Evolutionary conservation across 2,329 filamentous ascomycete genomes (phyloP).

Genomic region (Lecanicillium sp.): DNA sequence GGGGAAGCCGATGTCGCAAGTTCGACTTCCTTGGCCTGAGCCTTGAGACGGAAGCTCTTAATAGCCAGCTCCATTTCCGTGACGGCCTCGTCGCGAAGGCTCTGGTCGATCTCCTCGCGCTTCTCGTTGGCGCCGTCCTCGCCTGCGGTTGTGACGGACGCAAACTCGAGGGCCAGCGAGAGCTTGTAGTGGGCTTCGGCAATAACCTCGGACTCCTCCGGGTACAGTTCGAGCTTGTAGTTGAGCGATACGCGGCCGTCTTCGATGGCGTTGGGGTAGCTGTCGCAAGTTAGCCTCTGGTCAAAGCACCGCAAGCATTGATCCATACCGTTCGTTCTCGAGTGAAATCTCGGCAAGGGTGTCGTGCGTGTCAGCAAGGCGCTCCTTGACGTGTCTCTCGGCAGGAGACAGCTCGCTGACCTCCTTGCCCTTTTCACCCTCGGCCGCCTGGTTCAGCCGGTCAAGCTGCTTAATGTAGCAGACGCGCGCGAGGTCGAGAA

Average conservation of each 20-base stretch:
- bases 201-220: constrained; percentile 74
- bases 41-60: constrained; percentile 62
- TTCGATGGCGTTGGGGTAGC: constrained; percentile 77
- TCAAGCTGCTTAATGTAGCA: constrained; percentile 54
- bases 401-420: constrained; percentile 34
- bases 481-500: constrained; percentile 73
- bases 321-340: constrained; percentile 72
- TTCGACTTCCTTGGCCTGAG: constrained; percentile 63
- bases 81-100: constrained; percentile 63
- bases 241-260: constrained; percentile 74
- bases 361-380: constrained; percentile 88
- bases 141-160: constrained; percentile 63
- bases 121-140: constrained; percentile 40
- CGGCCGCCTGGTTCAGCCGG: constrained; percentile 26
- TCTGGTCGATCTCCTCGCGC: constrained; percentile 56
- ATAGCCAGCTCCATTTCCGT: constrained; percentile 69
- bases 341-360: constrained; percentile 94
- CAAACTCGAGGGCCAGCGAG: constrained; percentile 89
- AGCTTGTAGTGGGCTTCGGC: constrained; percentile 97
- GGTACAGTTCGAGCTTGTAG: constrained; percentile 72
- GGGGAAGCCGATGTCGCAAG: constrained; percentile 56
- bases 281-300: constrained; percentile 23
- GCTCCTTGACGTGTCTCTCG: constrained; percentile 65
- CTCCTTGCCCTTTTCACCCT: constrained; percentile 38
- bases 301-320: background rate